phyloP scores from a whole-genome alignment of 1,139 yeast species.

The Geotrichum fermentans region DNA sequence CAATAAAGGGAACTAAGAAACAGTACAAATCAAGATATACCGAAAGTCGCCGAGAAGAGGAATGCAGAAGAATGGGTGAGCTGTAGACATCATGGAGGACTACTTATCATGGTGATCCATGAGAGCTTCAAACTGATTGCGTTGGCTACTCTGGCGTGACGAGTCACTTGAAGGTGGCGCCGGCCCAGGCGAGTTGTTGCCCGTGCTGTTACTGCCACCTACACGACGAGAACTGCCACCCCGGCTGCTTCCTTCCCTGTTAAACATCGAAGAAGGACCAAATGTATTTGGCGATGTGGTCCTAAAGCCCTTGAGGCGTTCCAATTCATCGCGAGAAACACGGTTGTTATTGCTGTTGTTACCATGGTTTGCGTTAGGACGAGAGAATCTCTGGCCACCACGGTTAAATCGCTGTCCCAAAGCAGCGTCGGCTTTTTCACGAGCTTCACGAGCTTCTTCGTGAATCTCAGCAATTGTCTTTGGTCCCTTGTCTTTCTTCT shows the following conservation, averaged over 20 bases:
- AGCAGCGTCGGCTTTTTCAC: conserved; percentile 15
- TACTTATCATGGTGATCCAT: conserved; percentile 27
- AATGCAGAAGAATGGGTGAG: too few relatives aligned
- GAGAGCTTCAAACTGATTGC: conserved; percentile 33
- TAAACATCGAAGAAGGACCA: conserved; percentile 33
- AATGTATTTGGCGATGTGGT: conserved; percentile 26
- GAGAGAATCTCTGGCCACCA: not conserved
- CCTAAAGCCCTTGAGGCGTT: conserved; percentile 9
- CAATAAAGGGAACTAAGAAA: too few relatives aligned
- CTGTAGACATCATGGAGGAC: too few relatives aligned
- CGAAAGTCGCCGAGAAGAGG: too few relatives aligned
- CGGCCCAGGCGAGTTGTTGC: conserved; percentile 24
- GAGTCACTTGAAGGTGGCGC: conserved; percentile 31
- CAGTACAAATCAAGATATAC: too few relatives aligned
- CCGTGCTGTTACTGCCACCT: conserved; percentile 2
- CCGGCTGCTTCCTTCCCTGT: conserved; percentile 27
- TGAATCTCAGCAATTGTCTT: conserved; percentile 90
- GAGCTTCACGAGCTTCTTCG: conserved; percentile 48
- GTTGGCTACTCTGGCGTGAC: conserved; percentile 29
- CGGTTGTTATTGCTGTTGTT: conserved; percentile 6
- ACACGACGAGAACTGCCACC: conserved; percentile 9
- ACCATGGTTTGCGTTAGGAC: conserved; percentile 4
- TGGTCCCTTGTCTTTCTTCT: conserved; percentile 63
- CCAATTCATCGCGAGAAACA: conserved; percentile 9
- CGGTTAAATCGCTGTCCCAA: not conserved